Evolutionary conservation across 1,284 basidiomycete genomes (phyloP), one percentile per base, ranked within the genome.

Genomic region (Schizophyllum amplum): DNA sequence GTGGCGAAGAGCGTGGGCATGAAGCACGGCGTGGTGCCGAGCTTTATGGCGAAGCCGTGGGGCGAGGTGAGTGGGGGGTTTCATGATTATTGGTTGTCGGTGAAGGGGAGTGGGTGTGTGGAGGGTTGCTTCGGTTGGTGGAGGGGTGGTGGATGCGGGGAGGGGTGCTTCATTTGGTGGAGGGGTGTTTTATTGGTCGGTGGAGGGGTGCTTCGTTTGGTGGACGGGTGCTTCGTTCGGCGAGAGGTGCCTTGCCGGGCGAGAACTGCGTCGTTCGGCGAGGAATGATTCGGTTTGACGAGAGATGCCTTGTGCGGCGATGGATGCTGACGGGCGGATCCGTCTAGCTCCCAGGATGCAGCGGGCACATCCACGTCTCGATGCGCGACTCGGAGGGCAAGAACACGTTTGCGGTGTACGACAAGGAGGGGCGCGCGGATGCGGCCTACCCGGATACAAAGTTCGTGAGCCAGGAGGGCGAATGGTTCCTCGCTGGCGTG

Each of bases 41-140:
- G 92, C 58, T 99, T 99, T 71, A 98, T 99, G 96, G 95, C 96
- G 0, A 98, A 98, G 66, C 96, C 95, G 22, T 95, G 90, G 87
- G 87, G 84, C 53, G 86, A 92, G 66, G 92, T 94, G 67, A 68
- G 87, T 53, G 15, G 50, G 54, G 22, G 22, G 50, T 33, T 5
- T 50, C 23, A 55, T 27, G 22, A 47, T 17, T 27, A 9, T n/a
- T n/a, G n/a, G n/a, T n/a, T n/a, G n/a, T n/a, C n/a, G n/a, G n/a
- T n/a, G n/a, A n/a, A n/a, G n/a, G n/a, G n/a, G n/a, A n/a, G n/a
- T n/a, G n/a, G n/a, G n/a, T n/a, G n/a, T n/a, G n/a, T n/a, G n/a
- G n/a, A n/a, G n/a, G n/a, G n/a, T n/a, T n/a, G n/a, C n/a, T n/a
- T n/a, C n/a, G n/a, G n/a, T n/a, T n/a, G n/a, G n/a, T n/a, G n/a